Evolutionary conservation across 176 grass and related monocot species (phyloP).

Genomic region (Oryza rufipogon): DNA sequence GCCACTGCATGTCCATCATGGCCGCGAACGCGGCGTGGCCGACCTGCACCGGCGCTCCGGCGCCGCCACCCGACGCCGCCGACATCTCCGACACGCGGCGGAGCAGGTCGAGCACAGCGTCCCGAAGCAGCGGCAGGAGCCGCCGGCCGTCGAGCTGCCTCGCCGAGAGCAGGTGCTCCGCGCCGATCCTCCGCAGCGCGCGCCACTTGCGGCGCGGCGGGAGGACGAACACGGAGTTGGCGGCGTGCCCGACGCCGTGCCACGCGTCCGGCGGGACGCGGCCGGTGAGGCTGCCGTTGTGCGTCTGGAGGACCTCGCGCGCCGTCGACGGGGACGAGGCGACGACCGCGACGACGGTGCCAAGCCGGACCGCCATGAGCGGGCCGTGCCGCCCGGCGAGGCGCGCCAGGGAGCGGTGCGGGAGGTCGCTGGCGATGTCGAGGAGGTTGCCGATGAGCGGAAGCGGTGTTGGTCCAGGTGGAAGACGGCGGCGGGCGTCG

Average conservation of each 20-base stretch:
- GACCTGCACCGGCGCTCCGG: conserved; percentile 26
- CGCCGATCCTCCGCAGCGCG: conserved; percentile 16
- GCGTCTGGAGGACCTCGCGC: conserved; percentile 39
- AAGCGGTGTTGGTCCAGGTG: conserved; percentile 28
- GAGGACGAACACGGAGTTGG: conserved; percentile 34
- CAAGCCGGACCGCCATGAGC: conserved; percentile 17
- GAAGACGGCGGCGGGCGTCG: neutral
- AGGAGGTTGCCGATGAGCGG: conserved; percentile 44
- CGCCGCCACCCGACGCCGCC: neutral
- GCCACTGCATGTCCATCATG: conserved; percentile 34
- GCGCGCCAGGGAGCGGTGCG: conserved; percentile 20
- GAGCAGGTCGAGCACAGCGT: neutral
- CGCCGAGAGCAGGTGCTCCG: neutral
- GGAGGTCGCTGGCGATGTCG: neutral
- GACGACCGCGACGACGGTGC: conserved; percentile 18
- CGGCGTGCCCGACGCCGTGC: conserved; percentile 17
- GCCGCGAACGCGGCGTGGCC: conserved; percentile 40
- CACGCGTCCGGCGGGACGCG: conserved; percentile 46
- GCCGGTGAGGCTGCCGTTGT: conserved; percentile 17
- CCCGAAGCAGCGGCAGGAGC: neutral
- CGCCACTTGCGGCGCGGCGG: conserved; percentile 23
- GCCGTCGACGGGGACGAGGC: conserved; percentile 43
- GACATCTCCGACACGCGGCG: neutral
- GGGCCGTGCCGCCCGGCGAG: conserved; percentile 20
- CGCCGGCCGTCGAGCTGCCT: neutral